phyloP scores from a whole-genome alignment of 2,329 filamentous ascomycete species.

The Aspergillus fischeri region DNA sequence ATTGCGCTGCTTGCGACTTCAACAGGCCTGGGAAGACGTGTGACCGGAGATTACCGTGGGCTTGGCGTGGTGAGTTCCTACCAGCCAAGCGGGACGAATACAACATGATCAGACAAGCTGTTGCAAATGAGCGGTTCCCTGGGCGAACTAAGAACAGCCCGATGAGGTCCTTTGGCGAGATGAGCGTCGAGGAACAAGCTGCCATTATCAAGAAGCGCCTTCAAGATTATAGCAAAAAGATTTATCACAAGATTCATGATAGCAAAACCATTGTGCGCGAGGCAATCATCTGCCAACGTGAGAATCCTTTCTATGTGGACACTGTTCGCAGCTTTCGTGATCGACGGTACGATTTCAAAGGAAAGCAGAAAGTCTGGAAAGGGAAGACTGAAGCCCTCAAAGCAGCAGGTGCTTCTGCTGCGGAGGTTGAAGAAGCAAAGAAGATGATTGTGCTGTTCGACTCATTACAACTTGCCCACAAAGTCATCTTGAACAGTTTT shows the following conservation, averaged over 20 bases:
- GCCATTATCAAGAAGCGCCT: slow-evolving; percentile 76
- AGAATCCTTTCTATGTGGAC: slow-evolving; percentile 97
- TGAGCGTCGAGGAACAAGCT: slow-evolving; percentile 78
- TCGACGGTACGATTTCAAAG: slow-evolving; percentile 96
- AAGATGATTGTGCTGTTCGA: slow-evolving; percentile 98
- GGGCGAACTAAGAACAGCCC: slow-evolving; percentile 69
- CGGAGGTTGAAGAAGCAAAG: slow-evolving; percentile 87
- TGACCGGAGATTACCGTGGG: slow-evolving; percentile 89
- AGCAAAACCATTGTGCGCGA: slow-evolving; percentile 88
- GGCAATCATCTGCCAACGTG: slow-evolving; percentile 95
- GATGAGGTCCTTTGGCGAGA: slow-evolving; percentile 71
- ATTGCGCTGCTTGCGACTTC: slow-evolving; percentile 97
- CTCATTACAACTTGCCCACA: slow-evolving; percentile 93
- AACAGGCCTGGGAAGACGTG: slow-evolving; percentile 97
- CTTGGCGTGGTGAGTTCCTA: slow-evolving; percentile 96
- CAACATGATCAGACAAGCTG: slow-evolving; percentile 92
- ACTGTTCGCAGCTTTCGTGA: slow-evolving; percentile 96
- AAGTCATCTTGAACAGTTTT: slow-evolving; percentile 98
- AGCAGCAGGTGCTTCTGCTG: slow-evolving; percentile 67
- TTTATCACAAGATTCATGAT: slow-evolving; percentile 98
- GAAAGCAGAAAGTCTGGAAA: slow-evolving; percentile 97
- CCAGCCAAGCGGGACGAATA: slow-evolving; percentile 97
- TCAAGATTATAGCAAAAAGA: slow-evolving; percentile 93
- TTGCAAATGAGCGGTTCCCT: slow-evolving; percentile 91
- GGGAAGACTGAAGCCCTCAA: slow-evolving; percentile 88